phyloP scores from a whole-genome alignment of 2,329 filamentous ascomycete genomes.

The Aspergillus sp. region DNA sequence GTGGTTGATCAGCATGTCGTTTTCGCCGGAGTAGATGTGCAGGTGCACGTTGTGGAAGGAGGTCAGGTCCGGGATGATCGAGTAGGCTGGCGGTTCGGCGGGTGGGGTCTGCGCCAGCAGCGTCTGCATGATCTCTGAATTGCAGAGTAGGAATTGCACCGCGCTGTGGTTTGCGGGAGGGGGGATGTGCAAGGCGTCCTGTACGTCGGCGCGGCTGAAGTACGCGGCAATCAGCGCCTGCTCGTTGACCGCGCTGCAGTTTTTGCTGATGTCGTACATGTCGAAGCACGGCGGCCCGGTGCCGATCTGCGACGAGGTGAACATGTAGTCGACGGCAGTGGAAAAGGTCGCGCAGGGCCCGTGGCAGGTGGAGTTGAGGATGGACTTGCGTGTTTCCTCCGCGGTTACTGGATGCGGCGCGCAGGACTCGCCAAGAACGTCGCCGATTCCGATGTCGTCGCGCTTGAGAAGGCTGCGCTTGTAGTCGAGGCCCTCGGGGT shows the following conservation, averaged over 20 bases:
- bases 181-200: conserved; percentile 21
- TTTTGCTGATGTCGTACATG: conserved; percentile 25
- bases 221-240: conserved; percentile 18
- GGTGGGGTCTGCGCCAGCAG: conserved; percentile 14
- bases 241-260: conserved; percentile 19
- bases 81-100: conserved; percentile 23
- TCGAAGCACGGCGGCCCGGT: conserved; percentile 19
- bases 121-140: conserved; percentile 17
- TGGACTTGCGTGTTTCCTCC: conserved; percentile 17
- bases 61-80: conserved; percentile 23
- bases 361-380: conserved; percentile 26
- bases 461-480: conserved; percentile 7
- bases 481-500: conserved; percentile 23
- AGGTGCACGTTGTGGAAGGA: conserved; percentile 23
- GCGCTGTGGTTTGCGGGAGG: conserved; percentile 5
- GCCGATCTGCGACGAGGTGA: conserved; percentile 7
- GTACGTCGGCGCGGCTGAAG: conserved; percentile 26
- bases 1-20: conserved; percentile 32
- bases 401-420: conserved; percentile 16
- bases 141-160: conserved; percentile 20
- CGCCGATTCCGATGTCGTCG: conserved; percentile 7
- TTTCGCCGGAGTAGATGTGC: conserved; percentile 29
- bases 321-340: conserved; percentile 24
- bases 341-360: conserved; percentile 28
- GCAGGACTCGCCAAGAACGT: conserved; percentile 12